Evolutionary conservation across 2,329 filamentous ascomycete species (phyloP).

Genomic region (Pseudocercospora fijiensis): DNA sequence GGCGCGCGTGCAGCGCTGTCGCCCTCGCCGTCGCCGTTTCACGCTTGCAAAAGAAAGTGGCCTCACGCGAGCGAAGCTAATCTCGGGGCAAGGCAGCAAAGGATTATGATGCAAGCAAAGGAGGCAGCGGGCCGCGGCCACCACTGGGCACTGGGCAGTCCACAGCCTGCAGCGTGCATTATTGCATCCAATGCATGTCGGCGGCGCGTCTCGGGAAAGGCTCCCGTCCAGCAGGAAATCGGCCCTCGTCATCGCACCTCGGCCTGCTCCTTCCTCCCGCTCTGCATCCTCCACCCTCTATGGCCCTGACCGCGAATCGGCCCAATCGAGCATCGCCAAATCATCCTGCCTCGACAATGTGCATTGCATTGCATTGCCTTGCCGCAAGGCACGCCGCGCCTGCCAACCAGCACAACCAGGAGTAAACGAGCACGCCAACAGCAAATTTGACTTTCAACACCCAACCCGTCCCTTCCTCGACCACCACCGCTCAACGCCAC

Average conservation of each 20-base stretch:
- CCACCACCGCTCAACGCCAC: neutral
- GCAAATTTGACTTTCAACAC: neutral
- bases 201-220: too few relatives aligned
- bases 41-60: neutral
- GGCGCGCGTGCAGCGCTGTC: too few relatives aligned
- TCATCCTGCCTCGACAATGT: neutral
- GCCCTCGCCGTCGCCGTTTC: neutral
- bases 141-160: too few relatives aligned
- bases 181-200: too few relatives aligned
- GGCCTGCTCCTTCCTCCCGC: neutral
- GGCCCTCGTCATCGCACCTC: too few relatives aligned
- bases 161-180: too few relatives aligned
- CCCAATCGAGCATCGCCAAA: neutral
- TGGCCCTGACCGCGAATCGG: neutral
- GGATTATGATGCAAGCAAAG: conserved; percentile 7
- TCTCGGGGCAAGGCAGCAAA: too few relatives aligned
- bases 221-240: too few relatives aligned
- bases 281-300: neutral
- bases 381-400: neutral
- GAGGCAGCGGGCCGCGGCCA: neutral
- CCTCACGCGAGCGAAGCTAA: too few relatives aligned
- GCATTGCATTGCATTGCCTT: neutral
- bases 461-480: neutral
- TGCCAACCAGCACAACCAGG: conserved; percentile 3
- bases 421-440: conserved; percentile 4